Evolutionary conservation across 192 early-diverging fungal genomes (phyloP).

Genomic region (Coemansia sp.): DNA sequence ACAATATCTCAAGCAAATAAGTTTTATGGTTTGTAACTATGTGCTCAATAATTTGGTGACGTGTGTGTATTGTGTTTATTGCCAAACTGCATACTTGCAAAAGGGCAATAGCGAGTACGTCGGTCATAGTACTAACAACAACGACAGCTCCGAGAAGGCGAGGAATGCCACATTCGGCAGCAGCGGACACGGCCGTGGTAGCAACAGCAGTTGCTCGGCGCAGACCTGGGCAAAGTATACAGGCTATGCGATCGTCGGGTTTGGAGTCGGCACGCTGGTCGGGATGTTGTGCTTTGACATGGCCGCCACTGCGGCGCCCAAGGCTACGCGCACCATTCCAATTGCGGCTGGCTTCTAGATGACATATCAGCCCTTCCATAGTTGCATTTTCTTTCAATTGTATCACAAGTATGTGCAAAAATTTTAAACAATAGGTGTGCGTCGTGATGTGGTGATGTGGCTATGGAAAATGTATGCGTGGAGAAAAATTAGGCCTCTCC

Average conservation of each 20-base stretch:
- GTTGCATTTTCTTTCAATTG: background rate
- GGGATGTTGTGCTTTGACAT: constrained; percentile 51
- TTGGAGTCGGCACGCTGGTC: constrained; percentile 50
- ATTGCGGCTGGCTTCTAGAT: constrained; percentile 20
- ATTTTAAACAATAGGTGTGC: background rate
- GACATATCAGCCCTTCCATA: background rate
- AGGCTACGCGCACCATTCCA: constrained; percentile 48
- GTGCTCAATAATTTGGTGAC: constrained; percentile 8
- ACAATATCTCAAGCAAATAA: background rate
- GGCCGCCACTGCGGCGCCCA: constrained; percentile 30
- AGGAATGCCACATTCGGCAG: background rate
- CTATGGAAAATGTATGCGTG: background rate
- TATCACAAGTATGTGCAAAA: background rate
- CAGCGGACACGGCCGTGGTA: background rate
- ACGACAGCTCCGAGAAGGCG: constrained; percentile 7
- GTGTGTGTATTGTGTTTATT: constrained; percentile 11
- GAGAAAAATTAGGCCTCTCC: background rate
- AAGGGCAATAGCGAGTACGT: constrained; percentile 5
- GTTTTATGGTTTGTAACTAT: constrained; percentile 2
- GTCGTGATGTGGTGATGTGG: background rate
- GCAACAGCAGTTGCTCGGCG: background rate
- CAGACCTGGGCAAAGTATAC: constrained; percentile 46
- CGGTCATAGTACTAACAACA: background rate
- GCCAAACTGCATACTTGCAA: constrained; percentile 4
- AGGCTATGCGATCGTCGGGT: constrained; percentile 49